Conservation (phyloP, 2,329 filamentous ascomycete genomes). For the Pseudocercospora pini-densiflorae region DNA sequence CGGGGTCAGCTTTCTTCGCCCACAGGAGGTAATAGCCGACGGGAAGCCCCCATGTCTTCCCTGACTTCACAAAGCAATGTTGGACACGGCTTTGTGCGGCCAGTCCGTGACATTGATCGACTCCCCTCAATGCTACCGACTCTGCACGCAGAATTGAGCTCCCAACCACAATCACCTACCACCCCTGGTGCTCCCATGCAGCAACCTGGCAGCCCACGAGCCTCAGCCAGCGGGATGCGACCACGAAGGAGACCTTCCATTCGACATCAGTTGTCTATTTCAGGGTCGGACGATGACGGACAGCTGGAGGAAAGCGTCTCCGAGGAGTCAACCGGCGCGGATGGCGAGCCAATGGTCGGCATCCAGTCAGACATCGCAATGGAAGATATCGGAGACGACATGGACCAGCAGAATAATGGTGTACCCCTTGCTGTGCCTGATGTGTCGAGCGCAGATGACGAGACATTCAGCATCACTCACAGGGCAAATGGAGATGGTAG, state of each 20-base stretch:
- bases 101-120: slow-evolving; percentile 80
- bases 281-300: slow-evolving; percentile 85
- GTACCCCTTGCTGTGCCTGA: slow-evolving; percentile 77
- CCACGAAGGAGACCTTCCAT: slow-evolving; percentile 79
- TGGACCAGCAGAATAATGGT: slow-evolving; percentile 69
- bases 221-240: slow-evolving; percentile 57
- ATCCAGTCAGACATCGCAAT: slow-evolving; percentile 84
- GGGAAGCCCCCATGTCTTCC: slow-evolving; percentile 36
- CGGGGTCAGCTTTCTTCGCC: slow-evolving; percentile 38
- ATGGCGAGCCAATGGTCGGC: slow-evolving; percentile 76
- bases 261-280: slow-evolving; percentile 82
- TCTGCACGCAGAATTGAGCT: slow-evolving; percentile 70
- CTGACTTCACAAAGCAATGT: slow-evolving; percentile 37
- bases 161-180: slow-evolving; percentile 91
- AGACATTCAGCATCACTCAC: slow-evolving; percentile 94
- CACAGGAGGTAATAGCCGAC: slow-evolving; percentile 25
- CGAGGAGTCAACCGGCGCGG: slow-evolving; percentile 78
- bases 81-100: slow-evolving; percentile 66
- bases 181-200: slow-evolving; percentile 74
- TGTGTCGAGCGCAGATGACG: slow-evolving; percentile 81
- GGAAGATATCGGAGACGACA: slow-evolving; percentile 82
- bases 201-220: slow-evolving; percentile 50
- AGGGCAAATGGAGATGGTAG: slow-evolving; percentile 83
- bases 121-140: slow-evolving; percentile 80
- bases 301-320: slow-evolving; percentile 81